These are phyloP conservation scores for Neofusicoccum ribis DNA, from an alignment of 2,329 filamentous ascomycete genomes.

Conservation along the genomic window DNA sequence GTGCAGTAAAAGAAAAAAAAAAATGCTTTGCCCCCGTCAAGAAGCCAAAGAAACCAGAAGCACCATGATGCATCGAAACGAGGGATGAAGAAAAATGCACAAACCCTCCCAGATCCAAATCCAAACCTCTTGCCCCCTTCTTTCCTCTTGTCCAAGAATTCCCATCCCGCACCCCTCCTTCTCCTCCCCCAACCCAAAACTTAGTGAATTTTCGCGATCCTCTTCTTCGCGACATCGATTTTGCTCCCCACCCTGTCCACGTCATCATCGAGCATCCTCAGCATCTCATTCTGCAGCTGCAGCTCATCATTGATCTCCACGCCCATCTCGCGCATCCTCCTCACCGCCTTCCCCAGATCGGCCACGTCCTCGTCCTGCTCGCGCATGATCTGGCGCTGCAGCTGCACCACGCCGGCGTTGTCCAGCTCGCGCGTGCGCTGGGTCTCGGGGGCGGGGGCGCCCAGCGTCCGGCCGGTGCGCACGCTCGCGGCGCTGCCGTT, in stretches of 20 bases:
- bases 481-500: background rate
- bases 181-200: no score
- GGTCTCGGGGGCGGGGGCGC: constrained; percentile 72
- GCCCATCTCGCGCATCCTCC: constrained; percentile 75
- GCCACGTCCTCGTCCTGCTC: constrained; percentile 75
- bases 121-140: background rate
- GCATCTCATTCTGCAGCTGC: constrained; percentile 68
- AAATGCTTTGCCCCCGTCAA: no score
- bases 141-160: background rate
- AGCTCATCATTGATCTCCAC: constrained; percentile 74
- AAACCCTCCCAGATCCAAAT: no score
- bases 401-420: constrained; percentile 70
- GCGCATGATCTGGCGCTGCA: constrained; percentile 72
- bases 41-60: no score
- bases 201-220: constrained; percentile 62
- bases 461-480: constrained; percentile 59
- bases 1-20: no score
- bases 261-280: constrained; percentile 67
- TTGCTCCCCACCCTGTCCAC: constrained; percentile 66
- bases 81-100: no score
- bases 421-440: constrained; percentile 75
- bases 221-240: constrained; percentile 71
- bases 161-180: no score
- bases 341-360: constrained; percentile 66
- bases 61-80: no score